A percentile compares a stretch with the other conserved stretches of the same genome.
These are phyloP conservation scores for Dryadomyces quercus-mongolicae DNA, from an alignment of 2,329 filamentous ascomycete genomes.

Conservation along the genomic window DNA sequence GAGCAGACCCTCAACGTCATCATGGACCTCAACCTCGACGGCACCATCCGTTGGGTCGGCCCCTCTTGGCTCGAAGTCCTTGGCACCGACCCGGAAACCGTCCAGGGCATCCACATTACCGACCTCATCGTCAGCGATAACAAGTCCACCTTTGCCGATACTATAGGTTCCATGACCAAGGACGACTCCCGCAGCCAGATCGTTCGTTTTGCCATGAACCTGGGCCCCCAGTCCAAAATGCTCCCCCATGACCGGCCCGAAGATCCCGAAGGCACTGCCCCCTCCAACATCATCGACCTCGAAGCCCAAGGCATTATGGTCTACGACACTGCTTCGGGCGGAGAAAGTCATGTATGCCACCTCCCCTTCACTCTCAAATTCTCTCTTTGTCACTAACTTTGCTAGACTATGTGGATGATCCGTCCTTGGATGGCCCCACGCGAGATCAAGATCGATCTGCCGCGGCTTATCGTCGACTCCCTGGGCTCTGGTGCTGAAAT, in stretches of 20 bases:
- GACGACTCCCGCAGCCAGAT: conserved; percentile 91
- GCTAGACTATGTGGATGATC: conserved; percentile 98
- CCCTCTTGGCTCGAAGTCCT: conserved; percentile 92
- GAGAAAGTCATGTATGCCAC: conserved; percentile 77
- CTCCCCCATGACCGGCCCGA: conserved; percentile 30
- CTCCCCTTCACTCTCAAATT: neutral
- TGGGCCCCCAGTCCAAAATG: conserved; percentile 59
- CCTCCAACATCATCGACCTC: conserved; percentile 53
- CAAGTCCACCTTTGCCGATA: conserved; percentile 67
- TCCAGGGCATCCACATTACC: conserved; percentile 66
- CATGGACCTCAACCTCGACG: conserved; percentile 83
- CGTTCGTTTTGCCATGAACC: conserved; percentile 63
- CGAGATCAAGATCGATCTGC: conserved; percentile 93
- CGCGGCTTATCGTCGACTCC: conserved; percentile 78
- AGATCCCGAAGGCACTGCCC: conserved; percentile 23
- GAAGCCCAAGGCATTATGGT: conserved; percentile 99
- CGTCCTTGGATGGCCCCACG: conserved; percentile 78
- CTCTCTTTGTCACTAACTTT: too few relatives aligned
- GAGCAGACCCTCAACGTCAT: conserved; percentile 96
- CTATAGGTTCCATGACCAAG: conserved; percentile 77
- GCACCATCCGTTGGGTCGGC: conserved; percentile 88
- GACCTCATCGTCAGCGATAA: conserved; percentile 71
- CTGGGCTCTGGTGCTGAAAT: conserved; percentile 91
- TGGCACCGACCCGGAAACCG: conserved; percentile 59
- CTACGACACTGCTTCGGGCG: conserved; percentile 76